Percentiles rank a stretch among this genome's conserved stretches.
Evolutionary conservation across 2,329 filamentous ascomycete species (phyloP).

Genomic region (Aspergillus pseudonomiae): DNA sequence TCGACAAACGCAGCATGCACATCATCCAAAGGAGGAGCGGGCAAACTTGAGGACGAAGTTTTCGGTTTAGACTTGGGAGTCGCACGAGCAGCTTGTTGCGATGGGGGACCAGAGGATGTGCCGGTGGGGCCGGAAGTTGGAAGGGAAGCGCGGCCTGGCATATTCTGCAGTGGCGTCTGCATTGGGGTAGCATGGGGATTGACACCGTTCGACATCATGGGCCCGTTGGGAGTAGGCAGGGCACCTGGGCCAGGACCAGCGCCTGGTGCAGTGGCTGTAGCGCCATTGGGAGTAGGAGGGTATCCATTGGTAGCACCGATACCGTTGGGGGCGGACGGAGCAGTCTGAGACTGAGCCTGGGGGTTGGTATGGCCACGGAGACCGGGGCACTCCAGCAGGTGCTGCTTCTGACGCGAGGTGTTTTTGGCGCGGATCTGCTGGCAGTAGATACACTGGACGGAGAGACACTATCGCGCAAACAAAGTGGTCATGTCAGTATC

Average conservation of each 20-base stretch:
- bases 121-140: constrained; percentile 41
- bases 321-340: constrained; percentile 43
- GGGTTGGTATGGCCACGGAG: constrained; percentile 50
- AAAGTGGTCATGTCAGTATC: constrained; percentile 39
- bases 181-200: constrained; percentile 47
- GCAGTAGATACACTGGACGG: constrained; percentile 57
- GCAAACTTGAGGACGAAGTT: constrained; percentile 43
- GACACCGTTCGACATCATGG: constrained; percentile 49
- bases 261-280: constrained; percentile 36
- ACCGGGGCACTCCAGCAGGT: constrained; percentile 54
- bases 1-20: constrained; percentile 54
- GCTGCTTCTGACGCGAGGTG: constrained; percentile 56
- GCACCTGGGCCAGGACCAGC: constrained; percentile 35
- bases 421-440: constrained; percentile 58
- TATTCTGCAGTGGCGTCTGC: constrained; percentile 44
- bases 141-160: constrained; percentile 45
- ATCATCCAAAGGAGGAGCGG: constrained; percentile 52
- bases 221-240: constrained; percentile 46
- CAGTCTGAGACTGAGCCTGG: constrained; percentile 44
- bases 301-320: constrained; percentile 47
- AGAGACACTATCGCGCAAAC: constrained; percentile 47
- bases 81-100: constrained; percentile 37
- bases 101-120: constrained; percentile 33
- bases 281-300: constrained; percentile 45
- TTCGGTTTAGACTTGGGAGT: constrained; percentile 45